A percentile compares a stretch with the other conserved stretches of the same genome.
Conservation (phyloP, 257 asterid species). For the Ligustrum vulgare region DNA sequence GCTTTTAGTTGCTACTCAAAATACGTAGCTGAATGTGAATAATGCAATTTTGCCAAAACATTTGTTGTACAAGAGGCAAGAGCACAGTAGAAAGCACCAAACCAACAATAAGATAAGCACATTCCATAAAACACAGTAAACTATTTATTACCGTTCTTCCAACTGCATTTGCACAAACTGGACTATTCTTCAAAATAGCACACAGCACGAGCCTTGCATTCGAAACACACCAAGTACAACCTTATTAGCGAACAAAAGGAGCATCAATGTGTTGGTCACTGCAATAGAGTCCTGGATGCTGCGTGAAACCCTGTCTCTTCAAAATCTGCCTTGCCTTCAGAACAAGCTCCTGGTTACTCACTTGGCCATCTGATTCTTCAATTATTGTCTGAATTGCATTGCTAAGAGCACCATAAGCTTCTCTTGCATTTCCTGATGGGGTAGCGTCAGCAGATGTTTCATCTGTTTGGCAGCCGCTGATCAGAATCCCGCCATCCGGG, state of each 20-base stretch:
- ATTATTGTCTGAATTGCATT: conserved; percentile 82
- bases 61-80: conserved; percentile 19
- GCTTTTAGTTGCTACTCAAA: not conserved
- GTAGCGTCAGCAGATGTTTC: conserved; percentile 89
- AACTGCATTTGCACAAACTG: not conserved
- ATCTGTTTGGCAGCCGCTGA: conserved; percentile 88
- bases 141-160: not conserved
- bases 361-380: conserved; percentile 58
- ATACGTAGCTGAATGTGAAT: not conserved
- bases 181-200: not conserved
- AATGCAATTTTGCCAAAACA: conserved; percentile 1
- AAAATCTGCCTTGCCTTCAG: conserved; percentile 61
- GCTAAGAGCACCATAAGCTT: conserved; percentile 88
- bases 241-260: conserved; percentile 64
- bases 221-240: not conserved
- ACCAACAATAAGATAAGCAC: not conserved
- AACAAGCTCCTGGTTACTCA: conserved; percentile 74
- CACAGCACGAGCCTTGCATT: not conserved
- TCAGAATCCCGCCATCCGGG: conserved; percentile 71
- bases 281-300: conserved; percentile 90
- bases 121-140: not conserved
- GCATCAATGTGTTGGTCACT: conserved; percentile 72
- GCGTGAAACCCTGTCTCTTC: conserved; percentile 86
- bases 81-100: not conserved
- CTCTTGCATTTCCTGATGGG: conserved; percentile 60